Evolutionary conservation across 1,284 basidiomycete species (phyloP), one percentile per base, ranked within the genome.

Genomic region (Cryptococcus floricola): DNA sequence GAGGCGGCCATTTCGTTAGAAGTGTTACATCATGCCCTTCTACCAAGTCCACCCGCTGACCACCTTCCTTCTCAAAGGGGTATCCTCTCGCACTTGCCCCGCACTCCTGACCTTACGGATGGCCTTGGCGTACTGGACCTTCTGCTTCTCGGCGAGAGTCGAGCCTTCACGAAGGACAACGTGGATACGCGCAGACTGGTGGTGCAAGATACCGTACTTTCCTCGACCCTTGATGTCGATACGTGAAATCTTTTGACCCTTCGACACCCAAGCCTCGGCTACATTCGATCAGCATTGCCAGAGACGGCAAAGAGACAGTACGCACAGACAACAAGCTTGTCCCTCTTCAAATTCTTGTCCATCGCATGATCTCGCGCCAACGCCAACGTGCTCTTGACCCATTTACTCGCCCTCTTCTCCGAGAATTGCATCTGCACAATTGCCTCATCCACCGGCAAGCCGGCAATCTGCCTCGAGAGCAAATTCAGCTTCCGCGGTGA

Each of bases 391-490:
- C 86, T 88, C 82, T 91, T 87, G 56, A 98, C 85, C 60, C 91
- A 85, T 46, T 60, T 64, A 56, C 89, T 87, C 10, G 89, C 90
- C 14, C 91, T 83, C 78, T 97, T 97, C 74, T 93, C 86, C 64
- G 87, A 89, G 76, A 97, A 96, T 72, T 89, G 85, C 88, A 98
- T 95, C 73, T 98, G 95, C 51, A 98, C 79, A 69, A 98, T 94
- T 27, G 95, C 94, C 70, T 88, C 86, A 77, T 97, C 93, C 57
- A 95, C 86, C 13, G 92, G 91, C 66, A 91, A 87, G 14, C 89
- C 87, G 9, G 88, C 81, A 64, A 98, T 91, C 75, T 97, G 91
- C 53, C 85, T 81, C 7, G 88, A 87, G 43, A 98, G 81, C 79
- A 87, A 83, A 75, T 95, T 93, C 52, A 97, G 81, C 77, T 98